Evolutionary conservation across 495 filamentous ascomycete species (phyloP).

Genomic region (Cercophora newfieldiana): DNA sequence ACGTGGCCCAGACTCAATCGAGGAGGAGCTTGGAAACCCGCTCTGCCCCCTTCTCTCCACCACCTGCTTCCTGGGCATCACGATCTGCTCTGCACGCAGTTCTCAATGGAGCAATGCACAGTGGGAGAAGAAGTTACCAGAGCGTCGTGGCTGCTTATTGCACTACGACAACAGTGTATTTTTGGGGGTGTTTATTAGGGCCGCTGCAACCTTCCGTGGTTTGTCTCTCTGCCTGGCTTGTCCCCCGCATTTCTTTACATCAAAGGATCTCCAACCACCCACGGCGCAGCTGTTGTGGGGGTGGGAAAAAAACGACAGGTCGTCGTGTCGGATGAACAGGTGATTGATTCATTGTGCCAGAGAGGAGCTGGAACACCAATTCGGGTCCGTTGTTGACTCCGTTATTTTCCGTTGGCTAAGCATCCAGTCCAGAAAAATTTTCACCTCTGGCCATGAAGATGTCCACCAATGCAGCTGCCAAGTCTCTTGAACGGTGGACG

Average conservation of each 20-base stretch:
- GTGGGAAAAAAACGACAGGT: conserved; percentile 9
- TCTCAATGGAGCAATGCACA: neutral
- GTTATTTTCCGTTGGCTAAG: neutral
- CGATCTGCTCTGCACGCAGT: neutral
- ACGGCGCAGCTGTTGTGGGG: conserved; percentile 1
- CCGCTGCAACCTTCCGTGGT: neutral
- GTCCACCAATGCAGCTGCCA: conserved; percentile 8
- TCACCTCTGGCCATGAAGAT: neutral
- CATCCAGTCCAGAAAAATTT: conserved; percentile 1
- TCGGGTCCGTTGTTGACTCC: neutral
- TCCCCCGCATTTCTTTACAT: neutral
- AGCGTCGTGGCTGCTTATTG: neutral
- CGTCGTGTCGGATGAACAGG: conserved; percentile 9
- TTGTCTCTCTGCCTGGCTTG: neutral
- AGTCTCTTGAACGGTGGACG: neutral
- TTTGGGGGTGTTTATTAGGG: neutral
- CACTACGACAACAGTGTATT: neutral
- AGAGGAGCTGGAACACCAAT: conserved; percentile 3
- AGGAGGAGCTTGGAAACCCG: too few species aligned
- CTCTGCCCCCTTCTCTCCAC: too few species aligned
- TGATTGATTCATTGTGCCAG: conserved; percentile 6
- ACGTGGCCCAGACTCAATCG: too few species aligned
- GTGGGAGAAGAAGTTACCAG: neutral
- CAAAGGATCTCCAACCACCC: neutral
- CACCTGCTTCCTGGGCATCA: neutral